A percentile compares a stretch with the other conserved stretches of the same genome.
phyloP scores from a whole-genome alignment of 371 early-diverging fungal genomes.

The Coemansia sp. region DNA sequence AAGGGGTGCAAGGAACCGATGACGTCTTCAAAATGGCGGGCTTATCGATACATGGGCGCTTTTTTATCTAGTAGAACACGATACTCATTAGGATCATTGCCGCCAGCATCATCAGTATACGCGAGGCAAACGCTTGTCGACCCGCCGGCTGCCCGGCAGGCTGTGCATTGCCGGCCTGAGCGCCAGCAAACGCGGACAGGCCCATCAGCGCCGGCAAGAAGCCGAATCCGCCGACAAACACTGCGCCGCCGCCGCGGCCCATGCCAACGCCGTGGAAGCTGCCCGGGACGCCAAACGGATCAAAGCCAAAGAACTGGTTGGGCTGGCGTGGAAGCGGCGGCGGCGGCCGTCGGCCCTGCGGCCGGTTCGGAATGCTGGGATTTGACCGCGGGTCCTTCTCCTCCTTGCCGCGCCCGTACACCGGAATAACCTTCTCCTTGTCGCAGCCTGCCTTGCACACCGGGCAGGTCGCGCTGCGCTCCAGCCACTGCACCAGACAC shows the following conservation, averaged over 20 bases:
- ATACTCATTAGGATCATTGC: constrained; percentile 63
- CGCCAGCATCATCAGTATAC: constrained; percentile 68
- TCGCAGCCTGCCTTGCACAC: constrained; percentile 79
- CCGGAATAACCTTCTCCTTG: constrained; percentile 75
- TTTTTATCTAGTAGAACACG: constrained; percentile 53
- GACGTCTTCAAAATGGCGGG: no score
- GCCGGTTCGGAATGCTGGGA: constrained; percentile 60
- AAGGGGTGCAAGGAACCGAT: background rate
- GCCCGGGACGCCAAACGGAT: constrained; percentile 56
- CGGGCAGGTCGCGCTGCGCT: constrained; percentile 70
- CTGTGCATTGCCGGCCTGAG: constrained; percentile 38
- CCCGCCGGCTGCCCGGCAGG: constrained; percentile 36
- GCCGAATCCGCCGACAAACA: constrained; percentile 58
- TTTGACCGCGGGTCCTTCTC: constrained; percentile 64
- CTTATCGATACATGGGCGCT: background rate
- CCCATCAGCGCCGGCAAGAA: constrained; percentile 64
- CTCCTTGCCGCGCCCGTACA: constrained; percentile 75
- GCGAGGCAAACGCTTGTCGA: constrained; percentile 66
- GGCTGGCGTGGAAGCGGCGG: constrained; percentile 59
- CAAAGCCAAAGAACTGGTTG: constrained; percentile 54
- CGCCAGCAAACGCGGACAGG: constrained; percentile 53
- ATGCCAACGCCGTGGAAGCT: constrained; percentile 47
- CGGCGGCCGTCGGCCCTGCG: constrained; percentile 71
- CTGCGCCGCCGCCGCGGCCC: constrained; percentile 41
- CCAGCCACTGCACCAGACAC: constrained; percentile 73